Base-by-base conservation (phyloP, 345 rosid species). In the Clarkia xantiana region DNA sequence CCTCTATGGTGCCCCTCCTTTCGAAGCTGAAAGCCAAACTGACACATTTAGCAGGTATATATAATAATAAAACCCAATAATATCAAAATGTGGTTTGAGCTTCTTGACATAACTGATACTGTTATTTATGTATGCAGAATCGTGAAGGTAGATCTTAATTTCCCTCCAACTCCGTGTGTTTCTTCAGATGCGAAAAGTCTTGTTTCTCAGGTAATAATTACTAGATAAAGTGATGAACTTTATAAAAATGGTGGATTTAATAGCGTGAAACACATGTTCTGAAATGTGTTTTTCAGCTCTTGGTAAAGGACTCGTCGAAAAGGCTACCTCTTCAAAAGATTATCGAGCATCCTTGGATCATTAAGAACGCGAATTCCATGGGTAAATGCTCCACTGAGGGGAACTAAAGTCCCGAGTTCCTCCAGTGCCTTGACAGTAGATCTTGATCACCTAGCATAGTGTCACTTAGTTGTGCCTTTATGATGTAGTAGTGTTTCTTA, bases 1-100 rank as follows among this genome's bases (percentile, higher is more conserved):
- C 71, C 85, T 93, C 42, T 93, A 80, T 2, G 99, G 99, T 6
- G 59, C 67, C 45, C 90, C 99, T 62, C 96, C 96, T 1, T 87
- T 93, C 45, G 96, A 93, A 62, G 86, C 99, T 1, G 86, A 87
- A 70, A 76, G 73, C 69, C 95, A 87, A 62, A 67, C 48, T 0
- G 96, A 78, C 59, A 93, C 95, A 1, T 82, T 93, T 78, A 78
- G 54, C 53, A 80, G 96, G 99, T 84, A 18, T n/a, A n/a, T n/a
- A 29, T 42, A 7, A 23, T 25, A 14, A 49, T 20, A 29, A n/a
- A 14, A n/a, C n/a, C n/a, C 19, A 29, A 8, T 11, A 29, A 5
- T 29, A 29, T 5, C n/a, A n/a, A n/a, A n/a, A n/a, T n/a, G n/a
- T 13, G 11, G 36, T 55, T 53, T 16, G 23, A 18, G 11, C 6